Evolutionary conservation across 352 stramenopile species (phyloP).

Genomic region (Phytophthora hybrid): DNA sequence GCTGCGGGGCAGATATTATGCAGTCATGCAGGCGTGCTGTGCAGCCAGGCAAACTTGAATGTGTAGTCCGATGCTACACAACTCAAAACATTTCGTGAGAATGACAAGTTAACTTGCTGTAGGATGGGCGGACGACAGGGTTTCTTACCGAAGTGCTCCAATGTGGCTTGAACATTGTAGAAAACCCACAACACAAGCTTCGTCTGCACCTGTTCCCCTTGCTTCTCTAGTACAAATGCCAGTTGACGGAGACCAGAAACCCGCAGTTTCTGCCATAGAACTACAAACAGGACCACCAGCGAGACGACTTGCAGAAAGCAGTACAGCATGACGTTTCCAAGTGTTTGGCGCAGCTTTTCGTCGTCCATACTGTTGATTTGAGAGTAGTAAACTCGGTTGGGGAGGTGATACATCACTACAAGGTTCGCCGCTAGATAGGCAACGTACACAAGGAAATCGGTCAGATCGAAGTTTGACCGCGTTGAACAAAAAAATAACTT

Average conservation of each 20-base stretch:
- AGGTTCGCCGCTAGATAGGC: conserved; percentile 31
- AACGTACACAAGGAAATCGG: no score
- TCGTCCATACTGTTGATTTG: conserved; percentile 38
- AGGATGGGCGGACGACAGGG: not conserved
- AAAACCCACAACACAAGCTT: conserved; percentile 55
- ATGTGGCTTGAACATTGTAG: conserved; percentile 33
- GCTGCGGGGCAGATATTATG: no score
- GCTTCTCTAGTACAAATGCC: conserved; percentile 49
- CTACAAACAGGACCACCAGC: conserved; percentile 36
- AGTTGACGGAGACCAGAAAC: conserved; percentile 43
- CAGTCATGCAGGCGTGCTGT: not conserved
- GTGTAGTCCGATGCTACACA: not conserved
- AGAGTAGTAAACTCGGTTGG: conserved; percentile 41
- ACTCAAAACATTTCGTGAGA: not conserved
- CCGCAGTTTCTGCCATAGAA: conserved; percentile 32
- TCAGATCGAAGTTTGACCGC: no score
- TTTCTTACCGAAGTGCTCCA: conserved; percentile 46
- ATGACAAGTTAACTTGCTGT: not conserved
- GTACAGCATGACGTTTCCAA: conserved; percentile 47
- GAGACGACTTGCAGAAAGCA: conserved; percentile 48
- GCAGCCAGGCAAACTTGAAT: not conserved
- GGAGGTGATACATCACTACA: conserved; percentile 36
- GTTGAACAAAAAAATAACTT: conserved; percentile 13
- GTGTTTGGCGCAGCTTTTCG: conserved; percentile 13
- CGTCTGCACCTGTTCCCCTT: conserved; percentile 40